Conservation (phyloP, 805 yeast species). For the Brettanomyces naardenensis region DNA sequence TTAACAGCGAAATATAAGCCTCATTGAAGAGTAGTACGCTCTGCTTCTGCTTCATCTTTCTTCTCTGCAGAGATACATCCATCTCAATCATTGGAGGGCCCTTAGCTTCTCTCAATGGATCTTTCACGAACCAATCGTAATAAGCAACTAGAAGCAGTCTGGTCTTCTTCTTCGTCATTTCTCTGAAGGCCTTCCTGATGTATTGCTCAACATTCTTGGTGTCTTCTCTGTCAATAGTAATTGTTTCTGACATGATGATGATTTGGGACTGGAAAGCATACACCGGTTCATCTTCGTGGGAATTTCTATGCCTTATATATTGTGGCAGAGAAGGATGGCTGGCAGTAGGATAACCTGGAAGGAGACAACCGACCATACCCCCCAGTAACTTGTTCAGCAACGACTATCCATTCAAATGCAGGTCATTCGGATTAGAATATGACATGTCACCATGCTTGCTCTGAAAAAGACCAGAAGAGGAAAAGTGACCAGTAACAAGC, state of each 20-base stretch:
- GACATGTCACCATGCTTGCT: slow-evolving; percentile 2
- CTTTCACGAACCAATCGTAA: slow-evolving; percentile 12
- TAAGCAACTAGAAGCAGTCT: slow-evolving; percentile 13
- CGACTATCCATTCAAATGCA: too few species aligned
- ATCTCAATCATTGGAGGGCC: slow-evolving; percentile 6
- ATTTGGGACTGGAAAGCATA: too few species aligned
- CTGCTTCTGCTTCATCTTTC: not conserved
- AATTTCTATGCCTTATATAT: not conserved
- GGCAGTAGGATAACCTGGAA: too few species aligned
- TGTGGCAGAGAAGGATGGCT: not conserved
- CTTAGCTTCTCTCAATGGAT: slow-evolving; percentile 4
- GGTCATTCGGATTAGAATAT: too few species aligned
- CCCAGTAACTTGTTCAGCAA: too few species aligned
- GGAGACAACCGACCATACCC: too few species aligned
- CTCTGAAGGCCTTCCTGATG: slow-evolving; percentile 12
- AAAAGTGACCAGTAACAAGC: too few species aligned
- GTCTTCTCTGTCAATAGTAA: slow-evolving; percentile 8
- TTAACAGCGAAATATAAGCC: slow-evolving; percentile 2
- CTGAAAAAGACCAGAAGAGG: too few species aligned
- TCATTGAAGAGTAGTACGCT: slow-evolving; percentile 3
- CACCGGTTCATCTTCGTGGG: too few species aligned
- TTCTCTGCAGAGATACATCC: slow-evolving; percentile 1
- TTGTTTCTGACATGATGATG: not conserved
- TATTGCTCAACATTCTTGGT: slow-evolving; percentile 10
- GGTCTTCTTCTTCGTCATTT: slow-evolving; percentile 18